Percentiles rank a stretch among this genome's conserved stretches.
Conservation (phyloP, 169 alveolate species). For the Eimeria sp. region DNA sequence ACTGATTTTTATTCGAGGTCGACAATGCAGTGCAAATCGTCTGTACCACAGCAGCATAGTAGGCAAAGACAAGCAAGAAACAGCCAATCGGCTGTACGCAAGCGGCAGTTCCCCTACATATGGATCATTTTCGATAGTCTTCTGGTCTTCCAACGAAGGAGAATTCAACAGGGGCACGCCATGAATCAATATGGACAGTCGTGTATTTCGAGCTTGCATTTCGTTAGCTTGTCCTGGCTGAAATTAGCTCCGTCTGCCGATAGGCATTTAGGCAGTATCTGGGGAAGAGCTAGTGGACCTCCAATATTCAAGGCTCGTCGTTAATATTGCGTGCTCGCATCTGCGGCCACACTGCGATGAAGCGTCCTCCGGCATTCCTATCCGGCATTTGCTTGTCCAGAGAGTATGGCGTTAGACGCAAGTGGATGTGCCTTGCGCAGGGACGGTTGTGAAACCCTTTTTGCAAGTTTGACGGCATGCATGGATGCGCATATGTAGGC, state of each 20-base stretch:
- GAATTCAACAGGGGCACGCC: neutral
- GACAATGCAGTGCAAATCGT: too few relatives aligned
- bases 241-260: neutral
- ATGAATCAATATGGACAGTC: neutral
- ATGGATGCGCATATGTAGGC: too few relatives aligned
- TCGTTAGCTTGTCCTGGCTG: neutral
- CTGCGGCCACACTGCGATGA: neutral
- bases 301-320: neutral
- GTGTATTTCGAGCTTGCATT: neutral
- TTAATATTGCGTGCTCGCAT: neutral
- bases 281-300: neutral
- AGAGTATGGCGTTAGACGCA: neutral
- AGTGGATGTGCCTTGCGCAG: too few relatives aligned
- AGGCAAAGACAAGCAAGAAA: neutral
- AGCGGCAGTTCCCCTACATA: too few relatives aligned
- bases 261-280: too few relatives aligned
- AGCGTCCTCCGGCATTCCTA: neutral
- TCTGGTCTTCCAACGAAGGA: neutral
- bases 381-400: neutral
- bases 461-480: too few relatives aligned
- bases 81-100: too few relatives aligned
- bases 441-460: too few relatives aligned
- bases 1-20: neutral
- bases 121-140: too few relatives aligned
- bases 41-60: neutral